Evolutionary conservation across 495 filamentous ascomycete species (phyloP), one percentile per base, ranked within the genome.

Genomic region (Penicillium desertorum): DNA sequence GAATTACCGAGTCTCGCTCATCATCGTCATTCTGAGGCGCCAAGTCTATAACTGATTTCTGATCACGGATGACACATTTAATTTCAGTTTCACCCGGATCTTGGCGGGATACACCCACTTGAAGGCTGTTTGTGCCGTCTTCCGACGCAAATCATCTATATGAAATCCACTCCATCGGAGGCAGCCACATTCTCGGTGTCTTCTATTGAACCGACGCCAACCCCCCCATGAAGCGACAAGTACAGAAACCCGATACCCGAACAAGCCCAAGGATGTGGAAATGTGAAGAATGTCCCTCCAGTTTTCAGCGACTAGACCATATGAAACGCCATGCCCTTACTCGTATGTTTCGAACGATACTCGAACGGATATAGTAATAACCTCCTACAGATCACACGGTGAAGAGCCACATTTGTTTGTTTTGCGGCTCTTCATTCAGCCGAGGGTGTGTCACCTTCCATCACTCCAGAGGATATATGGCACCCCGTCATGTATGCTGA

Each of bases 301-400:
- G 36, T 23, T 74, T 76, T 50, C 60, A 62, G 19, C 63, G 71
- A 27, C 25, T 68, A 42, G 68, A 72, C 61, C 71, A 76, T 53
- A 51, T 69, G 52, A 70, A 67, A 47, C 67, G 71, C 20, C 72
- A 73, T 60, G 30, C 36, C 12, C 37, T 55, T 10, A 68, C 66
- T 16, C 72, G 71, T 74, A 67, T 25, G 71, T 59, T 46, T 9
- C 14, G 27, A 48, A 47, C 4, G 5, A 10, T 19, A 12, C 16
- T 32, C 25, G 20, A 6, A 29, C 4, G 20, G 8, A 37, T 22
- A 25, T 10, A 44, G 45, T 44, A 58, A 30, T 51, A 27, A 51
- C 39, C 8, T 20, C 7, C 27, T 45, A 6, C 44, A 76, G 72
- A 71, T 48, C 60, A 59, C 8, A 45, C 62, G 0, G 58, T 54